Evolutionary conservation across 768 basidiomycete genomes (phyloP).

Genomic region (Mycena maculata): DNA sequence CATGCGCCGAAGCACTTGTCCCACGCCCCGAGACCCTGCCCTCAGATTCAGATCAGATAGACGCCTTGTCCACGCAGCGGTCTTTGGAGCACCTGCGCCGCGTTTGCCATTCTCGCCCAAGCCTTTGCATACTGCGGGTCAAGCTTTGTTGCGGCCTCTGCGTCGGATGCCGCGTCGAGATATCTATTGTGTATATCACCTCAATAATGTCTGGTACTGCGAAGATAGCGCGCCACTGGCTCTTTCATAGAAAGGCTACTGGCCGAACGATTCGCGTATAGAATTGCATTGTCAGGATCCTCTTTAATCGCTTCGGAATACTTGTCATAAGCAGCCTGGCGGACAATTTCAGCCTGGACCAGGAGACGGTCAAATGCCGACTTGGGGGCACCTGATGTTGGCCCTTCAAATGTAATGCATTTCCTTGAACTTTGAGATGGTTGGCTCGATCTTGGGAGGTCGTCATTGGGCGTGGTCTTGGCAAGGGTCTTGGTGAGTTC

Average conservation of each 20-base stretch:
- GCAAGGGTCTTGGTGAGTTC: too few relatives aligned
- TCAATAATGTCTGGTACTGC: not conserved
- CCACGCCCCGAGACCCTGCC: conserved; percentile 41
- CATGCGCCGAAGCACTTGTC: conserved; percentile 42
- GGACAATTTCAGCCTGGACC: not conserved
- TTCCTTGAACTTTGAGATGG: conserved; percentile 55
- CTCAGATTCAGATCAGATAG: not conserved
- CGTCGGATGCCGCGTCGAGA: conserved; percentile 47
- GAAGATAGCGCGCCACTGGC: conserved; percentile 34
- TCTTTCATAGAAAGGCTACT: conserved; percentile 49
- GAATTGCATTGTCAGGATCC: conserved; percentile 54
- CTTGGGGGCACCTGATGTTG: conserved; percentile 25
- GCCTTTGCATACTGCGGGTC: conserved; percentile 57
- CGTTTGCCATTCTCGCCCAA: conserved; percentile 54
- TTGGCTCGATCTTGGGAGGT: conserved; percentile 37
- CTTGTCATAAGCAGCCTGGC: conserved; percentile 42
- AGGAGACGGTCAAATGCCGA: not conserved
- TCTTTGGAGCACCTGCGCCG: conserved; percentile 37
- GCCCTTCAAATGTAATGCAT: conserved; percentile 49
- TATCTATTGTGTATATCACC: conserved; percentile 36
- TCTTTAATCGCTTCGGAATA: conserved; percentile 56
- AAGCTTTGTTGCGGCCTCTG: conserved; percentile 48
- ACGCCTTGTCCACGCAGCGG: not conserved
- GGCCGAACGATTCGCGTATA: conserved; percentile 60
- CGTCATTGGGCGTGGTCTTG: too few relatives aligned